A percentile compares a stretch with the other conserved stretches of the same genome.
Conservation (phyloP, 1,284 basidiomycete genomes). For the Chalciporus piperatoides region DNA sequence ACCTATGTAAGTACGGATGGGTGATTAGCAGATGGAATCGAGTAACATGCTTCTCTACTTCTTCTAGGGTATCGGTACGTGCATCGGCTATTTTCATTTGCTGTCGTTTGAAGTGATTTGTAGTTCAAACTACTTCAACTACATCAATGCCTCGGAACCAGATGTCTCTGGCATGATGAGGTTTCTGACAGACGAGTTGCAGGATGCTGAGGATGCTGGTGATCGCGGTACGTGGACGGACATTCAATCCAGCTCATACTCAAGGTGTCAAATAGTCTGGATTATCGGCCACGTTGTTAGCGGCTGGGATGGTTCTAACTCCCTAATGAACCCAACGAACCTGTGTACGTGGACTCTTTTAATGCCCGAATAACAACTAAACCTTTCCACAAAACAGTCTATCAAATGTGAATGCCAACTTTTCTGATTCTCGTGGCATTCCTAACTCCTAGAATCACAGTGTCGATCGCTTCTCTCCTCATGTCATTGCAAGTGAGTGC, state of each 20-base stretch:
- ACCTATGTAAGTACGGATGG: slow-evolving; percentile 52
- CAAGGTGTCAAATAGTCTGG: slow-evolving; percentile 50
- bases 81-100: not conserved
- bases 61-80: slow-evolving; percentile 22
- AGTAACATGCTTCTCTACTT: not conserved
- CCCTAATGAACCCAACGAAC: slow-evolving; percentile 58
- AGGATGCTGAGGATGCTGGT: slow-evolving; percentile 68
- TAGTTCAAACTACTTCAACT: slow-evolving; percentile 71
- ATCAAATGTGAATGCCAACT: slow-evolving; percentile 56
- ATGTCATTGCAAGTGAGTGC: slow-evolving; percentile 70
- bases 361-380: slow-evolving; percentile 3
- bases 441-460: slow-evolving; percentile 36
- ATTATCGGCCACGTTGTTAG: slow-evolving; percentile 75
- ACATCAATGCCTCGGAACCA: slow-evolving; percentile 68
- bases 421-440: not conserved
- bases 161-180: slow-evolving; percentile 74
- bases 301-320: slow-evolving; percentile 74
- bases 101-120: slow-evolving; percentile 5
- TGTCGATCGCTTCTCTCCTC: slow-evolving; percentile 74
- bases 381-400: slow-evolving; percentile 42
- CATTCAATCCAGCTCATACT: slow-evolving; percentile 5
- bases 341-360: slow-evolving; percentile 50
- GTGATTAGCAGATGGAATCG: not conserved
- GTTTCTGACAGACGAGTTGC: slow-evolving; percentile 79
- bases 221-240: slow-evolving; percentile 50